Evolutionary conservation across 75 land plant species (phyloP).

Genomic region (Selaginella tamariscina): DNA sequence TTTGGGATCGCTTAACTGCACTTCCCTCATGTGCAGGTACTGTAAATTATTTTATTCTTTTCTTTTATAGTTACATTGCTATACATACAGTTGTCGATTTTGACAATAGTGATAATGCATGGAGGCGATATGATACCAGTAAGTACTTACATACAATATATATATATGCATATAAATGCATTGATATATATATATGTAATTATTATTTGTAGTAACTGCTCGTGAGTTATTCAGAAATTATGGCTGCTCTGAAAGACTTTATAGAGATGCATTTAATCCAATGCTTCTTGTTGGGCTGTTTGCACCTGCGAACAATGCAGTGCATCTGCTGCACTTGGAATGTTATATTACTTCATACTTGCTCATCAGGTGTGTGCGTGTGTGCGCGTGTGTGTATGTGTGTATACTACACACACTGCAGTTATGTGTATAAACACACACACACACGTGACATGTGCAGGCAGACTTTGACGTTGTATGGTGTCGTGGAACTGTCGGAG

Average conservation of each 20-base stretch:
- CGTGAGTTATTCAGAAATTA: constrained; percentile 65
- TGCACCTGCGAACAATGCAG: constrained; percentile 80
- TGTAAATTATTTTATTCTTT: background rate
- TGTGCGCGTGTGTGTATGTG: background rate
- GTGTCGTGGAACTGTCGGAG: constrained; percentile 70
- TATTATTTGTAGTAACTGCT: constrained; percentile 55
- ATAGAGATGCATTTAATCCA: constrained; percentile 50
- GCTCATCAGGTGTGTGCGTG: constrained; percentile 56
- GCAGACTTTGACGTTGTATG: constrained; percentile 64
- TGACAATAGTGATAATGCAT: constrained; percentile 76
- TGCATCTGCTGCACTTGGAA: constrained; percentile 68
- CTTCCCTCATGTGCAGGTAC: constrained; percentile 74
- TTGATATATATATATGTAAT: background rate
- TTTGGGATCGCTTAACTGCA: constrained; percentile 53
- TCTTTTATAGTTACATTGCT: background rate
- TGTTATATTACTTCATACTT: constrained; percentile 65
- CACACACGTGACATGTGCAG: constrained; percentile 35
- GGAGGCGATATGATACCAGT: constrained; percentile 78
- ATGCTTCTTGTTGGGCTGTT: constrained; percentile 65
- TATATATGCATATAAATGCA: background rate
- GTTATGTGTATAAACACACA: no score
- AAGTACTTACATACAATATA: no score
- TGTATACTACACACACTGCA: background rate
- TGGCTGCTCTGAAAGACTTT: constrained; percentile 75
- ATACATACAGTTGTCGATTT: constrained; percentile 54